A percentile compares a stretch with the other conserved stretches of the same genome.
phyloP scores from a whole-genome alignment of 2,329 filamentous ascomycete species.

The Zalaria obscura region DNA sequence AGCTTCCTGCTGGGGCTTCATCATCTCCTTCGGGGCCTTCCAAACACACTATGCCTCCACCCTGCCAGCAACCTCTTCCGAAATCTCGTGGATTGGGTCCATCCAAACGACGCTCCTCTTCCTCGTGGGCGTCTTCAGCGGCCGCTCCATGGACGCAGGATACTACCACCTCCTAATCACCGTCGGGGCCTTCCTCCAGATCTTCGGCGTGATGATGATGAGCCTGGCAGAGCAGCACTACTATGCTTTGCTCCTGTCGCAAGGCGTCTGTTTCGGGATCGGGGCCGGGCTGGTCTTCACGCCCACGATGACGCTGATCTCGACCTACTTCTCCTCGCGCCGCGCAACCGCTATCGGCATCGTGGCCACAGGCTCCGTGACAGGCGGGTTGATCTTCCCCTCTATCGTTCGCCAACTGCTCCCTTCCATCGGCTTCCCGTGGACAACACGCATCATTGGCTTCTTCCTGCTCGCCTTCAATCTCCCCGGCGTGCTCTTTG shows the following conservation, averaged over 20 bases:
- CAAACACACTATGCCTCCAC: slow-evolving; percentile 30
- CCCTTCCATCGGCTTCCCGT: slow-evolving; percentile 46
- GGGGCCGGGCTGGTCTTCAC: slow-evolving; percentile 28
- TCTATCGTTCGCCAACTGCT: slow-evolving; percentile 38
- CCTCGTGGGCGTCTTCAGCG: slow-evolving; percentile 7
- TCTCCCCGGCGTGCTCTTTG: slow-evolving; percentile 13
- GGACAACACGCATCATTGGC: slow-evolving; percentile 40
- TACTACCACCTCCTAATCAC: slow-evolving; percentile 21
- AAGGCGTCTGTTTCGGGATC: slow-evolving; percentile 32
- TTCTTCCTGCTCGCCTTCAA: slow-evolving; percentile 37
- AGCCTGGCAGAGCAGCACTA: slow-evolving; percentile 27
- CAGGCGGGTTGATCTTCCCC: slow-evolving; percentile 51
- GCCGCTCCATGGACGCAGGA: slow-evolving; percentile 6
- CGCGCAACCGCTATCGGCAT: slow-evolving; percentile 24
- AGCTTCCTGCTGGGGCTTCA: slow-evolving; percentile 18
- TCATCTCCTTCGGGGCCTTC: slow-evolving; percentile 30
- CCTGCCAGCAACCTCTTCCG: slow-evolving; percentile 20
- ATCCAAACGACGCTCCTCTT: slow-evolving; percentile 9
- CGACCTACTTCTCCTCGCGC: slow-evolving; percentile 21
- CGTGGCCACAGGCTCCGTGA: slow-evolving; percentile 43
- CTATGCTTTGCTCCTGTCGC: slow-evolving; percentile 34
- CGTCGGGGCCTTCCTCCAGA: slow-evolving; percentile 21
- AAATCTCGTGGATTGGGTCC: slow-evolving; percentile 13
- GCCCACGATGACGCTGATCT: slow-evolving; percentile 20
- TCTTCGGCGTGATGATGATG: slow-evolving; percentile 29